Base-by-base conservation (phyloP, 768 basidiomycete species). In the Clitopilus hobsonii region DNA sequence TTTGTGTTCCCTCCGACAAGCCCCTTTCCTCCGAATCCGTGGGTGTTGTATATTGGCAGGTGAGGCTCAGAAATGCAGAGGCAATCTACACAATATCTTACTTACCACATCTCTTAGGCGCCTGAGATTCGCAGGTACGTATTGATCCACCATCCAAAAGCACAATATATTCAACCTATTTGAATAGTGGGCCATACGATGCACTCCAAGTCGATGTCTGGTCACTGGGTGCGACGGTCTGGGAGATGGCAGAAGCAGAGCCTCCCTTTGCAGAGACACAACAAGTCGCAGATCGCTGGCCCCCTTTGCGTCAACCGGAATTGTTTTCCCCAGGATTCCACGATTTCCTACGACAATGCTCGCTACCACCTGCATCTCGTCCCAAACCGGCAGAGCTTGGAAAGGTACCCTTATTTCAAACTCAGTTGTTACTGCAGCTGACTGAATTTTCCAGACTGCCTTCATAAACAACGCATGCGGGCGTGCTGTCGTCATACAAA, bases 11-110 rank as follows among this genome's bases (percentile, higher is more conserved):
- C 11, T 67, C 66, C n/a, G 75, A 78, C 8, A 68, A 74, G 0
- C 79, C 86, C 2, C 75, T 74, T 58, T 71, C 76, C 16, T 74
- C 73, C 16, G 89, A 89, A 28, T 66, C 69, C 22, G 88, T 82
- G 2, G 90, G 90, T 6, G 89, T 92, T 18, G 66, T 83, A 18
- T 91, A 85, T 71, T 93, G 90, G 90, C 90, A 91, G 78, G 84
- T 78, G 55, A 58, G 79, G 59, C 11, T 24, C 25, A 1, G 30
- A 3, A 7, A 30, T 26, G 47, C 3, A 22, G 3, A 22, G 7
- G 16, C 16, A 22, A 47, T 54, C 36, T 27, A 7, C n/a, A n/a
- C 5, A 45, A 10, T n/a, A n/a, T n/a, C n/a, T n/a, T 48, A 11
- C 32, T 26, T 38, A 22, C 24, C 18, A 47, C 49, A 20, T 27